Base-by-base conservation (phyloP, 805 yeast species). In the Metschnikowia lochheadii region DNA sequence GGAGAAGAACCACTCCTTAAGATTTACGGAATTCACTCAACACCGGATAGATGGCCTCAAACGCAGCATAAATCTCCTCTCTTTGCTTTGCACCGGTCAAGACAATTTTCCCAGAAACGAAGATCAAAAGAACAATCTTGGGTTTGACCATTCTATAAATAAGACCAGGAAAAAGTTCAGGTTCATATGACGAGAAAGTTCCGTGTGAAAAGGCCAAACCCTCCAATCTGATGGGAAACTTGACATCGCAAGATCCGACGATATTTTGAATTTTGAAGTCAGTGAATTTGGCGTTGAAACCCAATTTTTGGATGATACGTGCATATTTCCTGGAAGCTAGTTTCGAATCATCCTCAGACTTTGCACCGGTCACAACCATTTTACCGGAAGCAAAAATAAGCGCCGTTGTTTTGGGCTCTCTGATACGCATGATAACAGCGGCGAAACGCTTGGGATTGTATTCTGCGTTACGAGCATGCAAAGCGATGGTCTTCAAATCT, bases 71-170 rank as follows among this genome's bases (percentile, higher is more conserved):
- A 57, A 94, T 94, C 70, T 94, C 99, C 69, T 94, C 98, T 70
- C 99, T 86, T 71, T 94, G 97, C 69, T 94, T 94, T 17, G 99
- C 99, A 77, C 99, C 99, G 6, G 99, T 94, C 60, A 94, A 77
- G 47, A 94, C 99, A 71, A 94, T 94, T 70, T 94, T 94, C 33
- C 99, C 99, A 29, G 96, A 87, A 45, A 94, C 99, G 69, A 94
- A 94, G 61, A 94, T 91, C 72, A 94, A 80, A 63, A 94, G 75
- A 48, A 94, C 99, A 72, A 94, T 94, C 70, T 94, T 94, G 15
- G 99, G 99, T 69, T 92, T 92, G 61, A 94, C 99, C 99, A 94
- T 94, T 80, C 99, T 89, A 78, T 94, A 94, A 73, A 94, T 94
- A 61, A 94, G 80, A 64, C 99, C 99, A 2, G 99, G 99, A 71